Evolutionary conservation across 495 filamentous ascomycete genomes (phyloP), one percentile per base, ranked within the genome.

Genomic region (Penicillium salamii): DNA sequence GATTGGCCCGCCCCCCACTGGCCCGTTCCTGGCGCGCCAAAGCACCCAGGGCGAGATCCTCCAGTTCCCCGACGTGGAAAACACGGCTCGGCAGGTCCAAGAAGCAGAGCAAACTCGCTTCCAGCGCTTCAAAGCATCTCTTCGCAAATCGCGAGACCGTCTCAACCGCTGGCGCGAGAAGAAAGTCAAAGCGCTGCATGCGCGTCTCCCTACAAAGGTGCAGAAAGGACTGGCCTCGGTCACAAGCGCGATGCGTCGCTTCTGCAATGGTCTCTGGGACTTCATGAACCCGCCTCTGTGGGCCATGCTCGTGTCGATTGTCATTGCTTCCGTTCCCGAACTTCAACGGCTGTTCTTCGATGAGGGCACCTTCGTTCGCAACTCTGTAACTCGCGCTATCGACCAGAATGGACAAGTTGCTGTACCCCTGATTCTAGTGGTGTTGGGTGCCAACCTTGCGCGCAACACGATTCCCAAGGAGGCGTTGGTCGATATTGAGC

Each of bases 201-300:
- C 61, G 23, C 53, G 63, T 14, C 75, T 96, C 7, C 89, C 90
- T 5, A 46, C 46, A 3, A 69, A 80, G 3, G 20, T 86, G 1
- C 86, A 89, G 58, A 78, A 68, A 18, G 45, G 57, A 1, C 62
- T 91, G 3, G 63, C 69, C 5, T 68, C 59, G 14, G 49, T 75
- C n/a, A 63, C 67, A 29, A 63, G 55, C 23, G 69, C 68, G 21
- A 26, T 72, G 44, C 31, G 59, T n/a, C 75, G 74, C 11, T 86
- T 92, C 58, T 62, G 80, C 43, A 55, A 65, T 31, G 90, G 89
- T 26, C 52, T 87, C 7, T 91, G 87, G 88, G 86, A 87, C 29
- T 93, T 96, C 67, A 97, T 98, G 93, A 98, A 97, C 68, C 92
- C 93, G 5, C 95, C 93, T 1, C 82, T 98, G 1, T 97, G 91